Evolutionary conservation across 805 yeast species (phyloP).

Genomic region (Grigorovia jiainica): DNA sequence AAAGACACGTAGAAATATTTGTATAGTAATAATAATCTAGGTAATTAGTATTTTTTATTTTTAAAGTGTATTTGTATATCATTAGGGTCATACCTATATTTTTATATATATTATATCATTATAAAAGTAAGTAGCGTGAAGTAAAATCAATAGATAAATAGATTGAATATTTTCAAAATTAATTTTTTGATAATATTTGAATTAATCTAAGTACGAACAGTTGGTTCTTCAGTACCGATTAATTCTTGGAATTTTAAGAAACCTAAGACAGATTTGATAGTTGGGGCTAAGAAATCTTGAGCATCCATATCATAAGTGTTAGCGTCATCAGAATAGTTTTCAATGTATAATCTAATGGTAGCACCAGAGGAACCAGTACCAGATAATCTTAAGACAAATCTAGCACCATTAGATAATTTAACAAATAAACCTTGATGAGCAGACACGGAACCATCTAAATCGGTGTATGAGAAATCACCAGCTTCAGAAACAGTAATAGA

Average conservation of each 20-base stretch:
- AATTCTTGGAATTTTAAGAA: conserved; percentile 64
- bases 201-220: conserved; percentile 59
- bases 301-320: conserved; percentile 43
- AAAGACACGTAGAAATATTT: no score
- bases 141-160: no score
- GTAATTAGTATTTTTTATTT: no score
- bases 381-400: conserved; percentile 82
- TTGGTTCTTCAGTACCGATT: conserved; percentile 79
- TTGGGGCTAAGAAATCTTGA: conserved; percentile 56
- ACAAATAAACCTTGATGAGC: conserved; percentile 80
- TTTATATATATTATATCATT: no score
- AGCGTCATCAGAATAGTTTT: conserved; percentile 61
- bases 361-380: conserved; percentile 99
- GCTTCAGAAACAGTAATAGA: conserved; percentile 58
- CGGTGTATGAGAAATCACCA: conserved; percentile 87
- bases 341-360: conserved; percentile 85
- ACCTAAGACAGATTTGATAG: conserved; percentile 51
- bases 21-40: no score
- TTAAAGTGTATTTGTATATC: no score
- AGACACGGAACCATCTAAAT: conserved; percentile 87
- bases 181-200: neutral
- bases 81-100: no score
- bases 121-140: no score
- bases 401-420: conserved; percentile 69
- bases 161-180: no score